These are phyloP conservation scores for Xylariaceae sp. DNA, from an alignment of 2,329 filamentous ascomycete species.

Conservation along the genomic window DNA sequence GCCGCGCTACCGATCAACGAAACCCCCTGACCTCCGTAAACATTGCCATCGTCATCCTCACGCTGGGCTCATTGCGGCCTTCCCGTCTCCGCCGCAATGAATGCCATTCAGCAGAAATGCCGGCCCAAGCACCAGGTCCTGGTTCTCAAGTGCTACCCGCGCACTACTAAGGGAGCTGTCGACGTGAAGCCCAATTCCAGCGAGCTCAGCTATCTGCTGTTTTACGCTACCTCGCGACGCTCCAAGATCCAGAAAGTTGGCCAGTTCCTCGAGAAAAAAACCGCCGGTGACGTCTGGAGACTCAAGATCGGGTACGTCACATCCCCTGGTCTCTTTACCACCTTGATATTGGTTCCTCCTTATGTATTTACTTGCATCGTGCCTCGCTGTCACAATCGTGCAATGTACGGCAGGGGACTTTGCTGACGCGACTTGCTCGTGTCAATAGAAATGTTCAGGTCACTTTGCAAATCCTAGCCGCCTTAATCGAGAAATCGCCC, in stretches of 20 bases:
- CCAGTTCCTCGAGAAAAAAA: slow-evolving; percentile 91
- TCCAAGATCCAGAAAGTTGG: slow-evolving; percentile 97
- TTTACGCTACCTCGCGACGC: slow-evolving; percentile 90
- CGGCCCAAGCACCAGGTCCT: slow-evolving; percentile 97
- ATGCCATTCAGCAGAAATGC: slow-evolving; percentile 64
- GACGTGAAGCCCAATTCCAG: slow-evolving; percentile 95
- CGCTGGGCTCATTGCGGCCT: slow-evolving; percentile 5
- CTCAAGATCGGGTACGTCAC: slow-evolving; percentile 72
- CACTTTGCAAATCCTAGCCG: slow-evolving; percentile 86
- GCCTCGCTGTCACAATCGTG: no score
- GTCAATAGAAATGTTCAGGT: slow-evolving; percentile 79
- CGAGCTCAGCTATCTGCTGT: slow-evolving; percentile 94
- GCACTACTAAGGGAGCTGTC: slow-evolving; percentile 83
- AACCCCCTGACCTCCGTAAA: no score
- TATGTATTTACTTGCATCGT: background rate
- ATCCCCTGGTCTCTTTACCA: slow-evolving; percentile 1
- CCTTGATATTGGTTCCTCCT: slow-evolving; percentile 5
- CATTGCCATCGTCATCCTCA: no score
- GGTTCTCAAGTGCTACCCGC: slow-evolving; percentile 93
- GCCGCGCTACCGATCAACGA: no score
- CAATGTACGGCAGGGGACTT: no score
- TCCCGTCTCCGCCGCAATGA: slow-evolving; percentile 46
- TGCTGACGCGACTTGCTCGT: no score
- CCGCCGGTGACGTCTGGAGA: slow-evolving; percentile 86
- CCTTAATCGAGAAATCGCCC: slow-evolving; percentile 88